Base-by-base conservation (phyloP, 2,329 filamentous ascomycete species). In the Berkeleyomyces basicola region DNA sequence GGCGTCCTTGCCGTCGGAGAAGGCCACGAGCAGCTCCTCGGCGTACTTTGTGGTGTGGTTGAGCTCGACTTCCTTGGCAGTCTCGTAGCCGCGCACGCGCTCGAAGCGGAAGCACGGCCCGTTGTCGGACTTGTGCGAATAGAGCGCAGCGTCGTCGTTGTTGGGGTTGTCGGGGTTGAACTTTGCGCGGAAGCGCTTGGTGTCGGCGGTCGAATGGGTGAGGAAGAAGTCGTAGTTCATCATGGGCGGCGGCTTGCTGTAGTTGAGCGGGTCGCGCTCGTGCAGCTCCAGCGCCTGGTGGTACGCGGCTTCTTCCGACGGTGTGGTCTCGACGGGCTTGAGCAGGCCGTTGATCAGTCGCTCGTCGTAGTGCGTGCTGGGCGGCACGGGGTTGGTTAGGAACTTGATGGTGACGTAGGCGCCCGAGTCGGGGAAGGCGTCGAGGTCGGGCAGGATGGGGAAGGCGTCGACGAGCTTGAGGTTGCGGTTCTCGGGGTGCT, bases 331-430 rank as follows among this genome's bases (percentile, higher is more conserved):
- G 65, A 83, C 78, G 33, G 84, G 84, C 66, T 79, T 78, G 68
- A 87, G 78, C 63, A 87, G 72, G 66, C 81, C 80, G 67, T 78
- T 79, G 57, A 84, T 78, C 36, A 87, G 76, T 44, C 84, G 82
- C 58, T 74, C 75, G 70, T 86, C 82, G 70, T 85, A 86, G 53
- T 73, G 72, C 57, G 68, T 74, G 51, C 73, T 74, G 62, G 76
- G 74, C 7, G 78, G 74, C 37, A 86, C 79, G 3, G 84, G 84
- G 69, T 84, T 85, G 66, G 79, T 82, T 60, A 79, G 78, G 72
- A 87, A 86, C 72, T 87, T 87, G 74, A 87, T 77, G 11, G 83
- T 82, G 66, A 86, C 81, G 69, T 87, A 87, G 65, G 83, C 83
- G 62, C 84, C 84, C 2, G 81, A 82, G 71, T 87, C 84, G 58